Conservation (phyloP, 2,329 filamentous ascomycete species). For the Salinomyces thailandicus region DNA sequence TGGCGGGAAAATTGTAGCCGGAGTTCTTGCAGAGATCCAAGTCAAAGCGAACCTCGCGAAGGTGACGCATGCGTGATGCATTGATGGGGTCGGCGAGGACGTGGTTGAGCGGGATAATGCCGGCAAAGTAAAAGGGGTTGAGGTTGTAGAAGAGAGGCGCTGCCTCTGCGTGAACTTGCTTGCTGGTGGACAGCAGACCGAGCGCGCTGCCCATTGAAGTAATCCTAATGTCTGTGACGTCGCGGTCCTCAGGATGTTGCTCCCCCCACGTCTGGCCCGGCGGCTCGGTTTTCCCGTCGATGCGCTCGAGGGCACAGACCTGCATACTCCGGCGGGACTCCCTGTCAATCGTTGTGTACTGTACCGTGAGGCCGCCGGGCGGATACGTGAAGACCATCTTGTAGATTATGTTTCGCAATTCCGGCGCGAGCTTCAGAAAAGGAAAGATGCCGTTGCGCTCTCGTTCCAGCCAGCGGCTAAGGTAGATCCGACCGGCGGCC, state of each 20-base stretch:
- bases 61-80: not conserved
- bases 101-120: not conserved
- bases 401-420: constrained; percentile 3
- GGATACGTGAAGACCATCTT: constrained; percentile 4
- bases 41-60: not conserved
- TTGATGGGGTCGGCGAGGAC: not conserved
- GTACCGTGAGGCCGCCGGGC: not conserved
- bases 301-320: not conserved
- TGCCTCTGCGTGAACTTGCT: constrained; percentile 9
- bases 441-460: not conserved
- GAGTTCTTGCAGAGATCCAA: no score
- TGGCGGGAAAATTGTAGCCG: not conserved
- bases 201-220: constrained; percentile 1
- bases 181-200: constrained; percentile 8
- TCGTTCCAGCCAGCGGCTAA: constrained; percentile 1
- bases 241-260: not conserved
- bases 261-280: no score
- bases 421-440: constrained; percentile 4
- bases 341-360: not conserved
- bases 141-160: constrained; percentile 9
- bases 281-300: no score
- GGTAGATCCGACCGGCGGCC: constrained; percentile 1
- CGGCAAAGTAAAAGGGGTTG: constrained; percentile 8
- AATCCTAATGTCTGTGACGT: not conserved
- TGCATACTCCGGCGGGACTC: no score